phyloP scores from a whole-genome alignment of 1,139 yeast species.

The Debaryomycetaceae sp. region DNA sequence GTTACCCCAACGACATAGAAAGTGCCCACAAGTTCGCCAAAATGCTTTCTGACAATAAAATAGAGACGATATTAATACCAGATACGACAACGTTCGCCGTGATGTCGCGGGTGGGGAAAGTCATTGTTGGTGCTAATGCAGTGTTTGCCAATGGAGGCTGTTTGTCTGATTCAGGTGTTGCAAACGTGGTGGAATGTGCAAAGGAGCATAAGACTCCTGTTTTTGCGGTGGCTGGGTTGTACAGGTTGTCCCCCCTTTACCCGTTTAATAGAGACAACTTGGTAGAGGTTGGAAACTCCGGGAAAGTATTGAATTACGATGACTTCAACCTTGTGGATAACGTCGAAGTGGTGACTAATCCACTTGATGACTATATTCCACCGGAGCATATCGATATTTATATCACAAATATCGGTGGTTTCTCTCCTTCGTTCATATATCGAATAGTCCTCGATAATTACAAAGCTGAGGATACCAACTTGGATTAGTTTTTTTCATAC shows the following conservation, averaged over 20 bases:
- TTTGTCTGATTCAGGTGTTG: conserved; percentile 84
- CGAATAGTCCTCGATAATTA: conserved; percentile 94
- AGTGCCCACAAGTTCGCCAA: conserved; percentile 78
- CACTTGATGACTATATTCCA: conserved; percentile 86
- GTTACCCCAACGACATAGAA: conserved; percentile 80
- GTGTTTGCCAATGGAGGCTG: conserved; percentile 98
- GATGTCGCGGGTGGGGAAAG: conserved; percentile 97
- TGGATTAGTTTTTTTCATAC: conserved; percentile 29
- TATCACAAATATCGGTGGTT: conserved; percentile 94
- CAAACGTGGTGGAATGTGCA: conserved; percentile 93
- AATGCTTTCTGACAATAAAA: conserved; percentile 76
- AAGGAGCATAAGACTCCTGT: conserved; percentile 94
- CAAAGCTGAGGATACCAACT: conserved; percentile 73
- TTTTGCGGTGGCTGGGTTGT: conserved; percentile 90
- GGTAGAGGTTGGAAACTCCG: conserved; percentile 92
- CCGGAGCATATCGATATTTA: conserved; percentile 95
- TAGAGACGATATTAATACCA: conserved; percentile 88
- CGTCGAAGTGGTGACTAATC: conserved; percentile 80
- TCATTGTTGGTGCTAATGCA: conserved; percentile 84
- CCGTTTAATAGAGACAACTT: conserved; percentile 89
- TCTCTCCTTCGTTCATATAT: conserved; percentile 93
- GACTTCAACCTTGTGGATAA: conserved; percentile 64
- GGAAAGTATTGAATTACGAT: conserved; percentile 71
- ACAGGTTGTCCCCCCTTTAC: conserved; percentile 88
- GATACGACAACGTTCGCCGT: conserved; percentile 92